Base-by-base conservation (phyloP, 805 yeast genomes). In the Starmerella etchellsii region DNA sequence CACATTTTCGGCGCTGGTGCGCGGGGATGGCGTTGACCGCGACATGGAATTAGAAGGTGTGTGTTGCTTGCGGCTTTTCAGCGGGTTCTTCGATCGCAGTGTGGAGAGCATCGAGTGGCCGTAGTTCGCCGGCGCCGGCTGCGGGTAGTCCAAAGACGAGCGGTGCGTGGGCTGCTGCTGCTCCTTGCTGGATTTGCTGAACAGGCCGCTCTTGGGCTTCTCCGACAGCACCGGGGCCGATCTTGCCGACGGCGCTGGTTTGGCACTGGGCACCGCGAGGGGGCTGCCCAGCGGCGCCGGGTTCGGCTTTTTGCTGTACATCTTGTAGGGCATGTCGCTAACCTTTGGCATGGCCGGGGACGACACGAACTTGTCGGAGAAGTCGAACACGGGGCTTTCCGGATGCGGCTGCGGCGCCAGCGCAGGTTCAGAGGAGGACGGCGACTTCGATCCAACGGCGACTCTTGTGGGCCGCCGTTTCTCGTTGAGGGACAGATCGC, bases 281-380 rank as follows among this genome's bases (percentile, higher is more conserved):
- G 25, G 34, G 16, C 10, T 19, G 25, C 15, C n/a, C 21, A 28
- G 15, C 14, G 21, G 19, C n/a, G 34, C 23, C 5, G 34, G 13
- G 16, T 40, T 27, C n/a, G 49, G 43, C 31, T 41, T 41, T 30
- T 38, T 34, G 15, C 40, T 26, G 47, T 51, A 51, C 47, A 50
- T 30, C 18, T 43, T 36, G 40, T 51, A 51, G n/a, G 51, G 52
- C 55, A 51, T 51, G 31, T 51, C 53, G 18, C 39, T 37, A 19
- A 50, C 48, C 26, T 40, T 42, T 11, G 53, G 53, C 48, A 49
- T 34, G 9, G n/a, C 37, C 25, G 25, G 10, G 15, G 36, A 26
- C 19, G 45, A 16, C 13, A 27, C 20, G 7, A 36, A 36, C 27
- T 29, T 30, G 21, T 37, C 46, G 10, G 45, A 27, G 31, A 44